These are phyloP conservation scores for Globisporangium barbulae DNA, from an alignment of 352 stramenopile genomes.

Conservation along the genomic window DNA sequence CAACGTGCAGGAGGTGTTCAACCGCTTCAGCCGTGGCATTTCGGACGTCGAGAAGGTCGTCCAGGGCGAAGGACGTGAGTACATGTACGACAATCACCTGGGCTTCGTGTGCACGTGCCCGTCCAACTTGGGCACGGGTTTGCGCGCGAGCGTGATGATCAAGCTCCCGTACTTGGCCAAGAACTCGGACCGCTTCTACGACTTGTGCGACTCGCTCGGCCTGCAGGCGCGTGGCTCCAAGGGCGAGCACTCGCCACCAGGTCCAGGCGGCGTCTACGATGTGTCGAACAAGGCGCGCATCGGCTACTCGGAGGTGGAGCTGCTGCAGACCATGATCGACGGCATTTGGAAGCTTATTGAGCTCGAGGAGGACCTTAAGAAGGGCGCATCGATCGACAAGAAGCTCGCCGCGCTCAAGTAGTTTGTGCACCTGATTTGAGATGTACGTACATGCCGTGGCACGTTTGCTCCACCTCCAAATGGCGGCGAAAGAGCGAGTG, in stretches of 20 bases:
- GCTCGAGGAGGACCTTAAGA: conserved; percentile 90
- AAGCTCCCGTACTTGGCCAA: conserved; percentile 77
- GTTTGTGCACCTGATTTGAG: background rate
- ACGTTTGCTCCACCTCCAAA: too few species aligned
- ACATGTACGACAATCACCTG: conserved; percentile 90
- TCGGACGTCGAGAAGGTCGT: conserved; percentile 72
- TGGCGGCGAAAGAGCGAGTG: too few species aligned
- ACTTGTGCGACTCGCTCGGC: conserved; percentile 70
- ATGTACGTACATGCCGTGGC: background rate
- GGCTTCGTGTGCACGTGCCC: conserved; percentile 86
- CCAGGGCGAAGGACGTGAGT: conserved; percentile 74
- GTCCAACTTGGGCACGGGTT: conserved; percentile 84
- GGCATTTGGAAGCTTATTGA: conserved; percentile 90
- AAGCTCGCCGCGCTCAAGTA: conserved; percentile 48
- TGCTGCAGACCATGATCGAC: conserved; percentile 96
- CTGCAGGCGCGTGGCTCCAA: conserved; percentile 79
- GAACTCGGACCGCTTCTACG: conserved; percentile 65
- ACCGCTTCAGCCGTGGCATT: conserved; percentile 79
- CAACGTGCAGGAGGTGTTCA: conserved; percentile 90
- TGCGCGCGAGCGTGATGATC: conserved; percentile 85
- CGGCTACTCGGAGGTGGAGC: conserved; percentile 92
- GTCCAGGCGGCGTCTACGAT: conserved; percentile 89
- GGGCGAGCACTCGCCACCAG: conserved; percentile 78
- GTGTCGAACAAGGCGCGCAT: conserved; percentile 94
- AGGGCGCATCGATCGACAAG: conserved; percentile 63